These are phyloP conservation scores for Magnolia changhungtana DNA, from an alignment of 164 flowering plant species.

Conservation along the genomic window DNA sequence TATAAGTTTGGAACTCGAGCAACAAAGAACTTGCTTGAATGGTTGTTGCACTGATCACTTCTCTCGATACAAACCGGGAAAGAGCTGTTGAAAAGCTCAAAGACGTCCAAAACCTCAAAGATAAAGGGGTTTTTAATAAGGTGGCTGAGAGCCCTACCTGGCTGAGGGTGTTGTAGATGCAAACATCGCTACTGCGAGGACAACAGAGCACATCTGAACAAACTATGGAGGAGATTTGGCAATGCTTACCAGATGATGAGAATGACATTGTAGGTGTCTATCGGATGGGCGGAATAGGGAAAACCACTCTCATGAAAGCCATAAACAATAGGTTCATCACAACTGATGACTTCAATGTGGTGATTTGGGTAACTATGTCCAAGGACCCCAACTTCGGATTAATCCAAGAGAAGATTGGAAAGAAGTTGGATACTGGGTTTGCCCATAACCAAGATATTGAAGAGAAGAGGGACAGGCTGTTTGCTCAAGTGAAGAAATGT, in stretches of 20 bases:
- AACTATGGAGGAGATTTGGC: neutral
- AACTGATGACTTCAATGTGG: neutral
- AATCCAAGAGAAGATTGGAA: no score
- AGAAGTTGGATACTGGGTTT: no score
- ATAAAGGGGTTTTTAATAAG: neutral
- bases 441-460: neutral
- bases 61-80: slow-evolving; percentile 16
- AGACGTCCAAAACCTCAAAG: neutral
- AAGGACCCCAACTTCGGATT: neutral
- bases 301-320: neutral
- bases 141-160: neutral
- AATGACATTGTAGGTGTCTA: neutral
- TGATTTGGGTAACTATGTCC: neutral
- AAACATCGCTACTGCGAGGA: neutral
- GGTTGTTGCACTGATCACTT: neutral
- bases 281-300: neutral
- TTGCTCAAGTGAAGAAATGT: neutral
- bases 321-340: neutral
- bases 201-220: neutral
- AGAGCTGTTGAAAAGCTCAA: neutral
- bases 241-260: neutral
- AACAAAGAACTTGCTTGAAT: slow-evolving; percentile 1
- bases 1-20: neutral
- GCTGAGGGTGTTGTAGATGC: neutral
- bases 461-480: no score